Evolutionary conservation across 768 basidiomycete genomes (phyloP).

Genomic region (Pleurotus cornucopiae): DNA sequence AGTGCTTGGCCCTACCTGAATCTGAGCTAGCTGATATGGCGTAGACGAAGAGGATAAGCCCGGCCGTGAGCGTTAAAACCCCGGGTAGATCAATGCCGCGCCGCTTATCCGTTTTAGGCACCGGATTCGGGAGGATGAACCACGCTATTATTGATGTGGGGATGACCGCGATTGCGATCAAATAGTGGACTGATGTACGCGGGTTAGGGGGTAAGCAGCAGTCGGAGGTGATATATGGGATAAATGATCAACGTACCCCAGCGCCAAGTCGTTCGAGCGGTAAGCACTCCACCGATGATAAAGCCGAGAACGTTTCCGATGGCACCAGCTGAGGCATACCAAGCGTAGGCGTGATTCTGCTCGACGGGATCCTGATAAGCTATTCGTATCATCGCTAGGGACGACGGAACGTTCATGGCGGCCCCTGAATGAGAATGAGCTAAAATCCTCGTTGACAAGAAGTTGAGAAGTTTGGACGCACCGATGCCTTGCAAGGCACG

Average conservation of each 20-base stretch:
- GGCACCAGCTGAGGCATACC: conserved; percentile 41
- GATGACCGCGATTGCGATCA: conserved; percentile 31
- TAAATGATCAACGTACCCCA: conserved; percentile 25
- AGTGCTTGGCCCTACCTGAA: conserved; percentile 2
- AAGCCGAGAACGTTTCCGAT: conserved; percentile 37
- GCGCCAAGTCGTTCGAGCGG: conserved; percentile 30
- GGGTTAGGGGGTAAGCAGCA: not conserved
- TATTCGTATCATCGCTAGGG: conserved; percentile 37
- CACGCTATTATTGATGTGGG: conserved; percentile 10
- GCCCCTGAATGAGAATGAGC: conserved; percentile 21
- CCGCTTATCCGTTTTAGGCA: not conserved
- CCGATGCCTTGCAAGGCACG: conserved; percentile 13
- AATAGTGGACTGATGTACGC: conserved; percentile 31
- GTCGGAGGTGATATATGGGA: too few species aligned
- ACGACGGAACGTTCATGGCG: conserved; percentile 40
- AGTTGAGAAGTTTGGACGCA: not conserved
- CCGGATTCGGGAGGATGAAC: conserved; percentile 11
- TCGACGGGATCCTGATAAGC: conserved; percentile 36
- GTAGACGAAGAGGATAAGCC: conserved; percentile 29
- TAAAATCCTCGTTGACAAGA: not conserved
- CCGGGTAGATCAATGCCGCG: conserved; percentile 14
- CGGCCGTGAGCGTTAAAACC: conserved; percentile 12
- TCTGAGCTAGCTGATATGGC: conserved; percentile 35
- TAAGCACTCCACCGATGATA: conserved; percentile 35
- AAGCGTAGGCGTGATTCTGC: conserved; percentile 38